phyloP scores from a whole-genome alignment of 495 filamentous ascomycete genomes.

The Xylaria venustula region DNA sequence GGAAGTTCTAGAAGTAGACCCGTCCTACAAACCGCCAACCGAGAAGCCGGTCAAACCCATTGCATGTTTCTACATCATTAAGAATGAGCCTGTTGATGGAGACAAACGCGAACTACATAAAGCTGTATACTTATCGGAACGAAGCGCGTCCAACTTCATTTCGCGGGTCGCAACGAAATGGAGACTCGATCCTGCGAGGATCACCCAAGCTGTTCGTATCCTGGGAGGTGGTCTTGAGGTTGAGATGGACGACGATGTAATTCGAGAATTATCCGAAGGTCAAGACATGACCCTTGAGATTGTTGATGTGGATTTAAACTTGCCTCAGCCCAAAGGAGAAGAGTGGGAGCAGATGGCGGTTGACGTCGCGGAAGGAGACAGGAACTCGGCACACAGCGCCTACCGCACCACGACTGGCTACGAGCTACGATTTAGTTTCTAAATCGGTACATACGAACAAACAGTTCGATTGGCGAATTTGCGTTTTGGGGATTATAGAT shows the following conservation, averaged over 20 bases:
- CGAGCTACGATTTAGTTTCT: slow-evolving; percentile 51
- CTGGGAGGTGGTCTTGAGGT: slow-evolving; percentile 73
- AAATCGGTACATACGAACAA: slow-evolving; percentile 13
- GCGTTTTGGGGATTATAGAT: neutral
- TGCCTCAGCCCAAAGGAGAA: slow-evolving; percentile 41
- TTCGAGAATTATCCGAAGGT: slow-evolving; percentile 82
- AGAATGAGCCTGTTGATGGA: slow-evolving; percentile 49
- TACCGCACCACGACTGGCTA: slow-evolving; percentile 36
- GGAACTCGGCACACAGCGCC: slow-evolving; percentile 33
- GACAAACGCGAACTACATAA: slow-evolving; percentile 68
- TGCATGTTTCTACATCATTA: slow-evolving; percentile 85
- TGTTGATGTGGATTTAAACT: slow-evolving; percentile 33
- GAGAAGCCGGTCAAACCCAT: slow-evolving; percentile 69
- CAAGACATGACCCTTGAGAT: slow-evolving; percentile 76
- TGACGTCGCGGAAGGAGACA: slow-evolving; percentile 40
- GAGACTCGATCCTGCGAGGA: slow-evolving; percentile 66
- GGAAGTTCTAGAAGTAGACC: slow-evolving; percentile 87
- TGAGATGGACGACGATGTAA: slow-evolving; percentile 86
- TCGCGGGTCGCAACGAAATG: slow-evolving; percentile 71
- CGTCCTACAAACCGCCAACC: slow-evolving; percentile 74
- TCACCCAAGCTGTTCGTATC: slow-evolving; percentile 69
- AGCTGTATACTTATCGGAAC: slow-evolving; percentile 80
- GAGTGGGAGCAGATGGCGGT: slow-evolving; percentile 55
- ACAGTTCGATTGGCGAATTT: neutral
- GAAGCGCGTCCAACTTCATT: slow-evolving; percentile 70